A percentile compares a stretch with the other conserved stretches of the same genome.
phyloP scores from a whole-genome alignment of 306 rosid genomes.

The Alnus rubra region DNA sequence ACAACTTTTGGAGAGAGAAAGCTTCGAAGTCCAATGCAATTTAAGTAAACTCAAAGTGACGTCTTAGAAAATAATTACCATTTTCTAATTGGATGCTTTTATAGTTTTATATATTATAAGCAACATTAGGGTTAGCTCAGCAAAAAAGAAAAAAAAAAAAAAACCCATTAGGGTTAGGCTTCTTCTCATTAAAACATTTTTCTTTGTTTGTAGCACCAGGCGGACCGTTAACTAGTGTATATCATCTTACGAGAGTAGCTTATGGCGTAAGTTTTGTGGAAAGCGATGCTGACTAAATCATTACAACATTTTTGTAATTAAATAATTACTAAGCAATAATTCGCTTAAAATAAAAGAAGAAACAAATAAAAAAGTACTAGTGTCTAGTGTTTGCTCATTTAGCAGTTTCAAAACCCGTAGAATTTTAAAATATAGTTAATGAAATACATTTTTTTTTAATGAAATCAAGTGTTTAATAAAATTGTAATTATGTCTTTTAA shows the following conservation, averaged over 20 bases:
- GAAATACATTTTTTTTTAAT: too few species aligned
- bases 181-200: not conserved
- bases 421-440: too few species aligned
- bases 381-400: too few species aligned
- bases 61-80: constrained; percentile 31
- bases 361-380: too few species aligned
- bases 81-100: constrained; percentile 14
- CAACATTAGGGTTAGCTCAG: constrained; percentile 16
- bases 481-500: too few species aligned
- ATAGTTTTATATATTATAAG: constrained; percentile 15
- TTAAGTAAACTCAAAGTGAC: constrained; percentile 51
- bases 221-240: too few species aligned
- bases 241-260: too few species aligned
- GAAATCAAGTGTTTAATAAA: too few species aligned
- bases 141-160: too few species aligned
- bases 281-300: constrained; percentile 60
- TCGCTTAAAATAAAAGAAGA: too few species aligned
- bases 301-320: constrained; percentile 29
- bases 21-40: constrained; percentile 45
- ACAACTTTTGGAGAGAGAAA: constrained; percentile 40
- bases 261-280: constrained; percentile 21
- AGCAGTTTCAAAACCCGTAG: too few species aligned
- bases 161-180: not conserved
- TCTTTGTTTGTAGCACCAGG: too few species aligned
- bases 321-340: constrained; percentile 5